A percentile compares a stretch with the other conserved stretches of the same genome.
Evolutionary conservation across 2,329 filamentous ascomycete genomes (phyloP).

Genomic region (Aureobasidium mangrovei): DNA sequence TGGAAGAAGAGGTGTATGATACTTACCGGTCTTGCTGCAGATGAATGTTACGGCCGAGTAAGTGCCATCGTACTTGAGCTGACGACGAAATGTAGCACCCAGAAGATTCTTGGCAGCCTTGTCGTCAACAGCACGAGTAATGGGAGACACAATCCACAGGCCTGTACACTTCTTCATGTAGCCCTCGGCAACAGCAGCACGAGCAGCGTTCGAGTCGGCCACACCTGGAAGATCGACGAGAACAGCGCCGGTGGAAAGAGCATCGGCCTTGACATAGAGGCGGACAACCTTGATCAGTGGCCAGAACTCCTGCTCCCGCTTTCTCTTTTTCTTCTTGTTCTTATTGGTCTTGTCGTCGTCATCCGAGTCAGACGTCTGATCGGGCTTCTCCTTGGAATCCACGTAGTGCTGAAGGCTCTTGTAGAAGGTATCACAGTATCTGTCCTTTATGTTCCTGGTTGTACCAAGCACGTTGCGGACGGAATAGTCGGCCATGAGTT

Average conservation of each 20-base stretch:
- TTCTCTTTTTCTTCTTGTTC: slow-evolving; percentile 20
- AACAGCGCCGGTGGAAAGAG: slow-evolving; percentile 45
- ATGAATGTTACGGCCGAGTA: slow-evolving; percentile 51
- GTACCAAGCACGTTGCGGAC: slow-evolving; percentile 41
- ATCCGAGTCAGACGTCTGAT: slow-evolving; percentile 7
- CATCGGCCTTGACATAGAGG: slow-evolving; percentile 43
- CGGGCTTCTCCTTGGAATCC: slow-evolving; percentile 46
- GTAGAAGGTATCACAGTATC: slow-evolving; percentile 36
- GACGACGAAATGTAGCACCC: slow-evolving; percentile 48
- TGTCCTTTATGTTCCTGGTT: slow-evolving; percentile 32
- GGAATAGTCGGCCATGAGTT: slow-evolving; percentile 34
- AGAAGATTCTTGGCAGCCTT: slow-evolving; percentile 50
- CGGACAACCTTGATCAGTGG: slow-evolving; percentile 47
- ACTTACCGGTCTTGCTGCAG: slow-evolving; percentile 45
- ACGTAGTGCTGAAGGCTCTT: slow-evolving; percentile 41
- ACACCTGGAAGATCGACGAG: slow-evolving; percentile 53
- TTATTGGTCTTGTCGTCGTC: slow-evolving; percentile 19
- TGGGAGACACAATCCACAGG: slow-evolving; percentile 55
- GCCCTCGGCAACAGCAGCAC: slow-evolving; percentile 47
- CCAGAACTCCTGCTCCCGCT: slow-evolving; percentile 35
- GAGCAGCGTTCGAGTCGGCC: slow-evolving; percentile 52
- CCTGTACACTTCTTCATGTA: slow-evolving; percentile 54
- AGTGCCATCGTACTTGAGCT: slow-evolving; percentile 50
- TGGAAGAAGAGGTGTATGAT: too few species aligned
- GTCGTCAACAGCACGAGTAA: slow-evolving; percentile 52